A percentile compares a stretch with the other conserved stretches of the same genome.
Evolutionary conservation across 2,329 filamentous ascomycete species (phyloP).

Genomic region (Apiospora koreana): DNA sequence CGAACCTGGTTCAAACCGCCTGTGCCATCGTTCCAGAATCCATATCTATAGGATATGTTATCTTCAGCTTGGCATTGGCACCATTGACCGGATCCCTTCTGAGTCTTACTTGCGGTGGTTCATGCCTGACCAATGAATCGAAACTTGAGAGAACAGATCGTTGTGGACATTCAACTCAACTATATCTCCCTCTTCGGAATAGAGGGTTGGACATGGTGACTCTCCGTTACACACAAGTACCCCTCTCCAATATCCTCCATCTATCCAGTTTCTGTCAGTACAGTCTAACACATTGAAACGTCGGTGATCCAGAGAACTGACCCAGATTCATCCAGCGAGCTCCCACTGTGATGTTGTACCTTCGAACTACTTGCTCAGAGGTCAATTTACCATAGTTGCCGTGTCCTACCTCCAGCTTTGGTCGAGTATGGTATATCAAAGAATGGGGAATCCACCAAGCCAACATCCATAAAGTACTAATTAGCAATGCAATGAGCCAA

Average conservation of each 20-base stretch:
- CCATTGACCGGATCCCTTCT: neutral
- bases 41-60: slow-evolving; percentile 10
- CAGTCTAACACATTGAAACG: too few species aligned
- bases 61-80: neutral
- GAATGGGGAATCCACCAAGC: neutral
- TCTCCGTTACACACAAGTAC: slow-evolving; percentile 21
- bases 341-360: slow-evolving; percentile 12
- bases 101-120: neutral
- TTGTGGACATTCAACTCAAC: slow-evolving; percentile 19
- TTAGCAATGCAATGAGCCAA: neutral
- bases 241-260: slow-evolving; percentile 19
- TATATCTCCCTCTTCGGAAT: slow-evolving; percentile 20
- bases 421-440: neutral
- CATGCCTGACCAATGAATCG: slow-evolving; percentile 19
- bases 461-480: neutral
- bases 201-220: slow-evolving; percentile 18
- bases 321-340: slow-evolving; percentile 15
- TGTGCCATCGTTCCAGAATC: slow-evolving; percentile 20
- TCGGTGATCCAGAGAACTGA: neutral
- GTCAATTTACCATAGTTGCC: too few species aligned
- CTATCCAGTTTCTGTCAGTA: slow-evolving; percentile 9
- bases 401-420: neutral
- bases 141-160: slow-evolving; percentile 19
- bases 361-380: neutral
- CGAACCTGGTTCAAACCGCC: slow-evolving; percentile 18